phyloP scores from a whole-genome alignment of 2,329 filamentous ascomycete genomes.

The Penicillium decumbens region DNA sequence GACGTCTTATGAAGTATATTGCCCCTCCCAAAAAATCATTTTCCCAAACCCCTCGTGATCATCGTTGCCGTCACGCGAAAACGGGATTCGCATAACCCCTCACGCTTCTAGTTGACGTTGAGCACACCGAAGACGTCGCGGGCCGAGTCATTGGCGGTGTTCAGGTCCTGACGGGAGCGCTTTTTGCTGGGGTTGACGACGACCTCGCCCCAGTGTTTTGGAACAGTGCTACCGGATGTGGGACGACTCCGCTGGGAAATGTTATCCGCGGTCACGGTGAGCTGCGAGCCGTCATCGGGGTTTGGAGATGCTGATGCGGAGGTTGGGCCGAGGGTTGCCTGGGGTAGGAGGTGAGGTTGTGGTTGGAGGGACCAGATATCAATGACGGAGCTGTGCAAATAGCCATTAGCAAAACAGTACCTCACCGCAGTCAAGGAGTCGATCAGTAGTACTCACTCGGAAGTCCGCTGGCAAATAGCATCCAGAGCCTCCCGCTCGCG shows the following conservation, averaged over 20 bases:
- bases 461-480: conserved; percentile 45
- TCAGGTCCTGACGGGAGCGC: conserved; percentile 25
- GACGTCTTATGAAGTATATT: conserved; percentile 4
- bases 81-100: neutral
- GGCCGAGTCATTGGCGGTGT: conserved; percentile 17
- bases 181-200: conserved; percentile 40
- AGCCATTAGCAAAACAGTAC: neutral
- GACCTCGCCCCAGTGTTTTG: conserved; percentile 45
- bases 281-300: conserved; percentile 11
- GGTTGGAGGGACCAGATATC: conserved; percentile 45
- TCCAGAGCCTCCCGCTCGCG: conserved; percentile 45
- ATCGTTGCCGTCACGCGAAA: conserved; percentile 14
- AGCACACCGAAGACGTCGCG: conserved; percentile 41
- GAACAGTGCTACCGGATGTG: conserved; percentile 25
- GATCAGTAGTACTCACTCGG: conserved; percentile 39
- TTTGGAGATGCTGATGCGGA: conserved; percentile 24
- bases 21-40: conserved; percentile 2
- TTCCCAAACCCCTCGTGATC: conserved; percentile 6
- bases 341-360: conserved; percentile 39
- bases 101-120: conserved; percentile 28
- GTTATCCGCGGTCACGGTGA: conserved; percentile 13
- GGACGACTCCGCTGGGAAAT: conserved; percentile 13
- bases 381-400: conserved; percentile 36
- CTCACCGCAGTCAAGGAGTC: neutral
- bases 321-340: conserved; percentile 33